Conservation (phyloP, 2,329 filamentous ascomycete species). For the Aspergillus tamarii region DNA sequence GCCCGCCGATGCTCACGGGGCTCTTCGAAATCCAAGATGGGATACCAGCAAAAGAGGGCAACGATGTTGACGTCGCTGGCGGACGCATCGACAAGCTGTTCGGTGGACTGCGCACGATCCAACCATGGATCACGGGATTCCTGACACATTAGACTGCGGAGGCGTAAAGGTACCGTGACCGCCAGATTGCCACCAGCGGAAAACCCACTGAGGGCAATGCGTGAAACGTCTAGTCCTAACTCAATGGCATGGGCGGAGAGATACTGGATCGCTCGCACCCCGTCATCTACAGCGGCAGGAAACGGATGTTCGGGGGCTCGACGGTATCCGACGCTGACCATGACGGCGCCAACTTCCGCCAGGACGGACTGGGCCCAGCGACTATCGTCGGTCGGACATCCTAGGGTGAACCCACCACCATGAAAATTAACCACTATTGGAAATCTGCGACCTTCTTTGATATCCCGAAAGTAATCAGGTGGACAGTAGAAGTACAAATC, state of each 20-base stretch:
- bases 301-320: slow-evolving; percentile 65
- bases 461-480: slow-evolving; percentile 36
- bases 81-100: slow-evolving; percentile 41
- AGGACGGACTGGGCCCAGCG: slow-evolving; percentile 62
- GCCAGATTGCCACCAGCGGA: slow-evolving; percentile 66
- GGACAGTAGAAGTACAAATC: slow-evolving; percentile 66
- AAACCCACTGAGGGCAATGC: slow-evolving; percentile 64
- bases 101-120: slow-evolving; percentile 36
- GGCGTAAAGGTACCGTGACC: slow-evolving; percentile 63
- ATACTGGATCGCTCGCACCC: slow-evolving; percentile 63
- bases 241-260: slow-evolving; percentile 59
- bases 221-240: slow-evolving; percentile 59
- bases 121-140: slow-evolving; percentile 30
- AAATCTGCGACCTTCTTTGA: slow-evolving; percentile 48
- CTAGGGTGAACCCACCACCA: slow-evolving; percentile 65
- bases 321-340: slow-evolving; percentile 65
- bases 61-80: slow-evolving; percentile 52
- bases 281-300: slow-evolving; percentile 66
- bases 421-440: slow-evolving; percentile 67
- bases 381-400: slow-evolving; percentile 62
- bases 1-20: slow-evolving; percentile 62
- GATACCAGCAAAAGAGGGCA: slow-evolving; percentile 65
- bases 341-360: slow-evolving; percentile 59
- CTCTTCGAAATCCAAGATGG: slow-evolving; percentile 64
- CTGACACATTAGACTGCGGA: slow-evolving; percentile 47